phyloP scores from a whole-genome alignment of 768 basidiomycete species.

The Tulasnella calospora region DNA sequence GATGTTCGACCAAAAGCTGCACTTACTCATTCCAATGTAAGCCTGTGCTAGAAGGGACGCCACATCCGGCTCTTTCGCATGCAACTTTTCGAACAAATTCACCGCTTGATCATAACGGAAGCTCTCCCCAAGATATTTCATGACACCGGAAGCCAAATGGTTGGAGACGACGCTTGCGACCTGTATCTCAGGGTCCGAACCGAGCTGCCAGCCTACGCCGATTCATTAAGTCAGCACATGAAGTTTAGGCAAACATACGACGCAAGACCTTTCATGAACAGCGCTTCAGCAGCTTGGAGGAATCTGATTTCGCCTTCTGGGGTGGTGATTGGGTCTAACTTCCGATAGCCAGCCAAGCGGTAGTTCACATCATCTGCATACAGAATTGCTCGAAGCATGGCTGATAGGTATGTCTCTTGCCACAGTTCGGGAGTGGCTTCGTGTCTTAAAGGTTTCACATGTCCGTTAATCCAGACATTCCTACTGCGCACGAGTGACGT shows the following conservation, averaged over 20 bases:
- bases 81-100: slow-evolving; percentile 88
- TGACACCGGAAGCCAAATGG: slow-evolving; percentile 87
- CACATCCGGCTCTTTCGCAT: slow-evolving; percentile 83
- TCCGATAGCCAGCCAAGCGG: slow-evolving; percentile 87
- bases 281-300: slow-evolving; percentile 78
- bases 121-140: slow-evolving; percentile 95
- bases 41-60: slow-evolving; percentile 78
- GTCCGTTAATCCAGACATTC: neutral
- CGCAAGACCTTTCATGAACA: slow-evolving; percentile 73
- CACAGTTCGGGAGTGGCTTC: slow-evolving; percentile 88
- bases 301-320: slow-evolving; percentile 87
- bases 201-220: slow-evolving; percentile 87
- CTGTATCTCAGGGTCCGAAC: slow-evolving; percentile 97
- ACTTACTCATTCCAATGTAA: slow-evolving; percentile 96
- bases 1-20: neutral
- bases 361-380: slow-evolving; percentile 95
- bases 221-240: neutral
- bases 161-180: slow-evolving; percentile 96
- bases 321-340: slow-evolving; percentile 88
- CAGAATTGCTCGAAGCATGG: slow-evolving; percentile 81
- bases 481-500: slow-evolving; percentile 35
- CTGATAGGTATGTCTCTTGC: slow-evolving; percentile 97
- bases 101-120: slow-evolving; percentile 82
- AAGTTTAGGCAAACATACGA: slow-evolving; percentile 18
- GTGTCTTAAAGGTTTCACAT: slow-evolving; percentile 48